A percentile compares a stretch with the other conserved stretches of the same genome.
Conservation (phyloP, 352 stramenopile species). For the Salisapilia sapeloensis region DNA sequence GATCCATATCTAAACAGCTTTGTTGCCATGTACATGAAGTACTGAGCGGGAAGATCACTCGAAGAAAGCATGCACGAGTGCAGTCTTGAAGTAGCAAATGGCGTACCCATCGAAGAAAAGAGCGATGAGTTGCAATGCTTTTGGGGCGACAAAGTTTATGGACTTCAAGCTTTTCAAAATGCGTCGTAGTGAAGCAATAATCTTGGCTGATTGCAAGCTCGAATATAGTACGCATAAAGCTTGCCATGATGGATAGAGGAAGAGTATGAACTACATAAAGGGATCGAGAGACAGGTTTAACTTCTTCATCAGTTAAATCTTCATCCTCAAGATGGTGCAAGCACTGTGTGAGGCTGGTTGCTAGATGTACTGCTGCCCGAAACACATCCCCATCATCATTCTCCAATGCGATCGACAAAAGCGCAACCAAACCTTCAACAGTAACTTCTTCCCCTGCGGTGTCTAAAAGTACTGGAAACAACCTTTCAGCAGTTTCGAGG, state of each 20-base stretch:
- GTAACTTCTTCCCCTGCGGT: conserved; percentile 5
- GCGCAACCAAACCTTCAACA: conserved; percentile 23
- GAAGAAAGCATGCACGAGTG: conserved; percentile 12
- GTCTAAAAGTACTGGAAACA: conserved; percentile 7
- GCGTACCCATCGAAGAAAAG: conserved; percentile 21
- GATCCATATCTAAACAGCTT: no score
- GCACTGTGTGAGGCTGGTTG: conserved; percentile 17
- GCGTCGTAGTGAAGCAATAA: conserved; percentile 9
- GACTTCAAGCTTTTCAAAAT: no score
- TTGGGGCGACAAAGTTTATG: no score
- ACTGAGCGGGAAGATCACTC: conserved; percentile 4
- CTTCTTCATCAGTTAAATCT: no score
- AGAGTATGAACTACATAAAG: no score
- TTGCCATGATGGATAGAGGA: no score
- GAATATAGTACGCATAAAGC: no score
- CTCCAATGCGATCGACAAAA: conserved; percentile 13
- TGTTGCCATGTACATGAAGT: no score
- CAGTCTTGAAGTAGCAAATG: conserved; percentile 14
- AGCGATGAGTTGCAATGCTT: no score
- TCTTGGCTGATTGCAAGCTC: conserved; percentile 1
- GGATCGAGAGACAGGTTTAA: no score
- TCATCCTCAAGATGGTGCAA: conserved; percentile 25
- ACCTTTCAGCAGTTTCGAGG: conserved; percentile 15
- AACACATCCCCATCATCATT: conserved; percentile 2
- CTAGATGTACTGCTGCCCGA: background rate